Conservation (phyloP, 2,329 filamentous ascomycete genomes). For the Chaetothyriales sp. region DNA sequence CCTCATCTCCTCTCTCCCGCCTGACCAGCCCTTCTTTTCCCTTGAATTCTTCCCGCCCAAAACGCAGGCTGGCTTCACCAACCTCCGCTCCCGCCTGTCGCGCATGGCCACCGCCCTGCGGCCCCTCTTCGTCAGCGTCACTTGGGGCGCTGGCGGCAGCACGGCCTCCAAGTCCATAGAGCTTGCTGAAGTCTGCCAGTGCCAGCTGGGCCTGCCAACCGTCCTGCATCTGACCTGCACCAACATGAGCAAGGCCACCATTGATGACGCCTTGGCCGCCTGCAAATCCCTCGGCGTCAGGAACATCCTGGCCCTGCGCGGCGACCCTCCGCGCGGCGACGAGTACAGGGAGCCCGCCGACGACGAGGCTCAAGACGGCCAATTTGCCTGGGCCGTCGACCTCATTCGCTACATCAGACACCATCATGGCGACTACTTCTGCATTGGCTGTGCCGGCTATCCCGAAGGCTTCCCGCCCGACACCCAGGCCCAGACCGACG, state of each 20-base stretch:
- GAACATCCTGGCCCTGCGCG: slow-evolving; percentile 83
- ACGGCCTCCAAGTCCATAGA: slow-evolving; percentile 85
- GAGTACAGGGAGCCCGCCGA: slow-evolving; percentile 63
- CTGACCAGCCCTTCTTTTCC: slow-evolving; percentile 75
- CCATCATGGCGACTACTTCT: slow-evolving; percentile 86
- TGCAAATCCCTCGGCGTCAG: slow-evolving; percentile 81
- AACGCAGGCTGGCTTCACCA: slow-evolving; percentile 87
- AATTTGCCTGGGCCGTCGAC: slow-evolving; percentile 81
- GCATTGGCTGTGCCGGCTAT: slow-evolving; percentile 85
- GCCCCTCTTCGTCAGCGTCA: slow-evolving; percentile 91
- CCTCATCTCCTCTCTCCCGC: slow-evolving; percentile 46
- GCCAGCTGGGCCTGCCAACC: slow-evolving; percentile 81
- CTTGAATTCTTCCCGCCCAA: slow-evolving; percentile 99
- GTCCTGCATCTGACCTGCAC: slow-evolving; percentile 95
- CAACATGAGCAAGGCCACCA: slow-evolving; percentile 77
- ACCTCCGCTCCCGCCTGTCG: slow-evolving; percentile 81
- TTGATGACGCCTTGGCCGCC: slow-evolving; percentile 81
- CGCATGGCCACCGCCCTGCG: slow-evolving; percentile 87
- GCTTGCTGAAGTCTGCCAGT: slow-evolving; percentile 86
- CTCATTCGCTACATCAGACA: slow-evolving; percentile 78
- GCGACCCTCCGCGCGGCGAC: slow-evolving; percentile 69
- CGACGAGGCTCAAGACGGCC: slow-evolving; percentile 40
- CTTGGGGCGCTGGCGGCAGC: slow-evolving; percentile 91
- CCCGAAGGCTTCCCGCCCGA: slow-evolving; percentile 92
- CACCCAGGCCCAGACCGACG: slow-evolving; percentile 61